phyloP scores from a whole-genome alignment of 2,329 filamentous ascomycete genomes.

The Aspergillus latus region DNA sequence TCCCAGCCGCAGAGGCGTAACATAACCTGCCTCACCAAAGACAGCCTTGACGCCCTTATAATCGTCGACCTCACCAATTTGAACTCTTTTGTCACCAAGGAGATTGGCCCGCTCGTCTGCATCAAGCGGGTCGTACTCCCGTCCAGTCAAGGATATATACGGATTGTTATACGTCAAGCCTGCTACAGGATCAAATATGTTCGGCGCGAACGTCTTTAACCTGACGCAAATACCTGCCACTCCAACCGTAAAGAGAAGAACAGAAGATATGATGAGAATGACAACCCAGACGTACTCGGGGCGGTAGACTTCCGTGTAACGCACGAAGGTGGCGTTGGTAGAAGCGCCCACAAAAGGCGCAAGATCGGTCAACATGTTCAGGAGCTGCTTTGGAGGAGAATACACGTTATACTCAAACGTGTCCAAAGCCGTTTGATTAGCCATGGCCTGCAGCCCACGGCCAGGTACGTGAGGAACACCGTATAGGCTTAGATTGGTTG shows the following conservation, averaged over 20 bases:
- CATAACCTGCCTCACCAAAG: slow-evolving; percentile 5
- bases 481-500: slow-evolving; percentile 7
- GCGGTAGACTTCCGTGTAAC: slow-evolving; percentile 6
- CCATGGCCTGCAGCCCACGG: not conserved
- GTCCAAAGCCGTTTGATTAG: not conserved
- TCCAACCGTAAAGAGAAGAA: not conserved
- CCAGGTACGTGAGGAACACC: slow-evolving; percentile 2
- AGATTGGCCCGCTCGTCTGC: slow-evolving; percentile 1
- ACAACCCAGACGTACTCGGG: slow-evolving; percentile 9
- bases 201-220: slow-evolving; percentile 4
- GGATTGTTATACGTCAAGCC: slow-evolving; percentile 11
- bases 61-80: slow-evolving; percentile 4
- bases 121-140: slow-evolving; percentile 3
- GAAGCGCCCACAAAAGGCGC: slow-evolving; percentile 11
- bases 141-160: not conserved
- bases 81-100: not conserved
- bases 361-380: not conserved
- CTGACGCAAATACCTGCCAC: not conserved
- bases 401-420: not conserved
- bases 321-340: not conserved
- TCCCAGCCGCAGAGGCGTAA: slow-evolving; percentile 3
- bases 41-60: slow-evolving; percentile 6
- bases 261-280: slow-evolving; percentile 6
- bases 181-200: slow-evolving; percentile 11
- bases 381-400: not conserved